A percentile compares a stretch with the other conserved stretches of the same genome.
These are phyloP conservation scores for Pythium rishiriense DNA, from an alignment of 352 stramenopile species.

Conservation along the genomic window DNA sequence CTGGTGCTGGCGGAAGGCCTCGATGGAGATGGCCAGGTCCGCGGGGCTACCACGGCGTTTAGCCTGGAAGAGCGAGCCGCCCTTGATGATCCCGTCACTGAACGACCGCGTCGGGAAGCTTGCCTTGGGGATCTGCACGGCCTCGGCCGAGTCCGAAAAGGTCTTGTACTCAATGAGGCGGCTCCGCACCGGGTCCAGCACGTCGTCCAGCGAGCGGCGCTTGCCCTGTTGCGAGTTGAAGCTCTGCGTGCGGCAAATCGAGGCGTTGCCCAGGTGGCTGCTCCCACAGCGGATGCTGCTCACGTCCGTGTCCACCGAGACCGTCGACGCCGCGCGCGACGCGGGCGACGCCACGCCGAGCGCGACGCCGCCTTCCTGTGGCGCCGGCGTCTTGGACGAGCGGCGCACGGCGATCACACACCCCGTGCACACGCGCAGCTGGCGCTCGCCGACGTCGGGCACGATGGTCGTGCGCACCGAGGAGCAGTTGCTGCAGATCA, in stretches of 20 bases:
- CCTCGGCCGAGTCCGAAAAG: constrained; percentile 50
- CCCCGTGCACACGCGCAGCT: constrained; percentile 76
- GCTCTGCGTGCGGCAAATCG: constrained; percentile 38
- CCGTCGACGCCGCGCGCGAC: constrained; percentile 1
- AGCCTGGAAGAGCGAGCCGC: constrained; percentile 56
- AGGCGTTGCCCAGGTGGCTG: constrained; percentile 4
- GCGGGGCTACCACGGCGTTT: constrained; percentile 70
- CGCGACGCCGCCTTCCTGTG: constrained; percentile 16
- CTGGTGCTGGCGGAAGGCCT: constrained; percentile 73
- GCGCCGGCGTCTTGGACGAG: constrained; percentile 39
- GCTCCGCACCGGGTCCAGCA: constrained; percentile 71
- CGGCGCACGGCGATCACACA: constrained; percentile 74
- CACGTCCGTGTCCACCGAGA: constrained; percentile 22
- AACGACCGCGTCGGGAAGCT: constrained; percentile 73
- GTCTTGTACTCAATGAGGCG: constrained; percentile 85
- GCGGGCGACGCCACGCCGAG: constrained; percentile 11
- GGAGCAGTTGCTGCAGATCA: constrained; percentile 79
- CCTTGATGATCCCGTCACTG: constrained; percentile 69
- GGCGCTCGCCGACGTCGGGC: constrained; percentile 66
- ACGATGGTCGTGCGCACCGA: constrained; percentile 63
- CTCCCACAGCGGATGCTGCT: constrained; percentile 21
- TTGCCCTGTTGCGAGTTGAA: constrained; percentile 44
- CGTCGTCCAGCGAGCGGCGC: constrained; percentile 71
- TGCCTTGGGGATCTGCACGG: constrained; percentile 49
- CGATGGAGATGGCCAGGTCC: constrained; percentile 73